Base-by-base conservation (phyloP, 75 land plant genomes). In the Larix kaempferi region DNA sequence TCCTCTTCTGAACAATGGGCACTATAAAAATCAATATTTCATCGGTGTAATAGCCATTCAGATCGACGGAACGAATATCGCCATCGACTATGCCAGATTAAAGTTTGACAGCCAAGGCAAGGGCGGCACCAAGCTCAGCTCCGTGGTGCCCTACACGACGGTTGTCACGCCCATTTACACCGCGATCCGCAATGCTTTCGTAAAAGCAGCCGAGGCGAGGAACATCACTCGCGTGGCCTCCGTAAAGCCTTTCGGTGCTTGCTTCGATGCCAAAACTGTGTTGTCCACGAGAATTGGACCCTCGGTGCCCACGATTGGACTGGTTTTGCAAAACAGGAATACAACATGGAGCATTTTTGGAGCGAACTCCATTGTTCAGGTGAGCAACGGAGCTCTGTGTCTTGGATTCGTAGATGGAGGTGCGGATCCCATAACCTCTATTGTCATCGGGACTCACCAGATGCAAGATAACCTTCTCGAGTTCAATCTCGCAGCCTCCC, bases 111-210 rank as follows among this genome's bases (percentile, higher is more conserved):
- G 57, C 4, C 23, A 74, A 16, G 88, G 85, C 16, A 2, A 49
- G 2, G 88, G 88, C 19, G 85, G 85, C 13, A 83, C 85, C 17
- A 83, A 73, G 44, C 78, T 86, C 80, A 86, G 81, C 83, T 80
- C 83, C 2, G 78, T 76, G 29, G 56, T 71, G 26, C 85, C 78
- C 15, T 83, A 83, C 85, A 86, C 85, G 2, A 64, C 56, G 1
- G 19, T 83, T 56, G 80, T 80, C 29, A 27, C 73, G 0, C 78
- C 83, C 0, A 80, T 86, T 6, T 86, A 80, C 85, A 63, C 37
- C 11, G 79, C 79, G 0, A 56, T 84, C 21, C 66, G 72, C 2
- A 59, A 55, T 17, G 77, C 73, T 7, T 84, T 84, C n/a, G 33
- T 71, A 22, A 52, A 37, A 6, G 74, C 2, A 22, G 39, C 79